phyloP scores from a whole-genome alignment of 169 alveolate species.

The Ichthyophthirius multifiliis region DNA sequence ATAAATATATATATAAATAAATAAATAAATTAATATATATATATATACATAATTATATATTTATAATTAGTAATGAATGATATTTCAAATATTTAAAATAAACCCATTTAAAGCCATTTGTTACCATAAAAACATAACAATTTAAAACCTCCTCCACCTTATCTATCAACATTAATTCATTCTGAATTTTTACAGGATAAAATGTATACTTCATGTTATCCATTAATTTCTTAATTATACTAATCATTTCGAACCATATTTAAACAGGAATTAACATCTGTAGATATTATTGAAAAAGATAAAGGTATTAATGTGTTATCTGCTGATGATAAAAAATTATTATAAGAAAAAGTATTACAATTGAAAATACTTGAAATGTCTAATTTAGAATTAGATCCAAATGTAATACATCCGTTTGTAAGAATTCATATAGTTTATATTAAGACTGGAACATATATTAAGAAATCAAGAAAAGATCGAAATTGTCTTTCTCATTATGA shows the following conservation, averaged over 20 bases:
- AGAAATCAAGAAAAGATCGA: constrained; percentile 45
- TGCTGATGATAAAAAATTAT: not conserved
- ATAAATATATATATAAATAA: no score
- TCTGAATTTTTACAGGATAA: not conserved
- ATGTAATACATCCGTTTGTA: constrained; percentile 79
- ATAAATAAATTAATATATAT: no score
- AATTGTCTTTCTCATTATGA: not conserved
- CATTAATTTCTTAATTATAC: not conserved
- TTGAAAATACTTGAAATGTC: constrained; percentile 49
- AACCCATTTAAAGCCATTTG: no score
- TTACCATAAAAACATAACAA: no score
- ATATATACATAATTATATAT: no score
- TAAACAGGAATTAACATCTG: not conserved
- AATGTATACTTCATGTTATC: not conserved
- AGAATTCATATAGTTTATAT: constrained; percentile 68
- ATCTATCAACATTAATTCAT: no score
- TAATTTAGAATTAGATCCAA: constrained; percentile 59
- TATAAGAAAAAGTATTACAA: not conserved
- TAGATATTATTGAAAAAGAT: not conserved
- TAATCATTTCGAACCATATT: not conserved
- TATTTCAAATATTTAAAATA: no score
- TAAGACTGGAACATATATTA: constrained; percentile 63
- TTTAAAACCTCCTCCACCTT: no score
- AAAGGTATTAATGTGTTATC: not conserved
- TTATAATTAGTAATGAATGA: no score